Conservation (phyloP, 2,329 filamentous ascomycete species). For the Apiospora rasikravindrae region DNA sequence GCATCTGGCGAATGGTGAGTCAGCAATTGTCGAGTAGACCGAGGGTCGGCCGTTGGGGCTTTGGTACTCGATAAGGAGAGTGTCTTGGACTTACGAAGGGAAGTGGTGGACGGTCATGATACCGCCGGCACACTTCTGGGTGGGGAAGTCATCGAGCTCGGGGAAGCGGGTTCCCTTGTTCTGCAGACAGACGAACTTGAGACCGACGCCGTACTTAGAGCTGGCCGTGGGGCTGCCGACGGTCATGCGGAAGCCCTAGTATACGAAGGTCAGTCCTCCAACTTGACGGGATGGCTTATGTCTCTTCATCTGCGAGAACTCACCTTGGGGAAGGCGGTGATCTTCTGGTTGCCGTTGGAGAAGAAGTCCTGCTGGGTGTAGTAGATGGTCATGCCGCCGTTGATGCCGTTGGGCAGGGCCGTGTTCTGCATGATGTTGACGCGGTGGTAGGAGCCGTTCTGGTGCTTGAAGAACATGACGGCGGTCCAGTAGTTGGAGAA, state of each 20-base stretch:
- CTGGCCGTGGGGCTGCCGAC: slow-evolving; percentile 42
- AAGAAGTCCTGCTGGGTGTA: slow-evolving; percentile 39
- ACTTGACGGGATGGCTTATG: too few relatives aligned
- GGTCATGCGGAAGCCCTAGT: slow-evolving; percentile 50
- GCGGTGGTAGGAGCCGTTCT: slow-evolving; percentile 38
- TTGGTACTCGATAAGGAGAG: too few relatives aligned
- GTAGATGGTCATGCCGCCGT: slow-evolving; percentile 40
- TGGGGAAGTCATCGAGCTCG: slow-evolving; percentile 47
- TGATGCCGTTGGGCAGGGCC: slow-evolving; percentile 34
- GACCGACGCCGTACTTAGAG: slow-evolving; percentile 40
- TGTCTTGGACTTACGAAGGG: slow-evolving; percentile 38
- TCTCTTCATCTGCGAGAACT: slow-evolving; percentile 21
- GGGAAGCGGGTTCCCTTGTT: slow-evolving; percentile 45
- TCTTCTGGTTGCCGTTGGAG: slow-evolving; percentile 41
- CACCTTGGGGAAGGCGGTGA: slow-evolving; percentile 50
- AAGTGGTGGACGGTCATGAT: slow-evolving; percentile 51
- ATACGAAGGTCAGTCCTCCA: background rate
- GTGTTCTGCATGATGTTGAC: slow-evolving; percentile 39
- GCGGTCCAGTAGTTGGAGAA: slow-evolving; percentile 40
- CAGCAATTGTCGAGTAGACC: background rate
- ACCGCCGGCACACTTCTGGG: slow-evolving; percentile 43
- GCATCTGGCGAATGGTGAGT: slow-evolving; percentile 43
- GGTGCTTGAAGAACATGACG: slow-evolving; percentile 38
- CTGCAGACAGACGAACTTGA: slow-evolving; percentile 49
- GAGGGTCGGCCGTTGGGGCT: too few relatives aligned